A percentile compares a stretch with the other conserved stretches of the same genome.
Conservation (phyloP, 2,329 filamentous ascomycete genomes). For the Colletotrichum graminicola region DNA sequence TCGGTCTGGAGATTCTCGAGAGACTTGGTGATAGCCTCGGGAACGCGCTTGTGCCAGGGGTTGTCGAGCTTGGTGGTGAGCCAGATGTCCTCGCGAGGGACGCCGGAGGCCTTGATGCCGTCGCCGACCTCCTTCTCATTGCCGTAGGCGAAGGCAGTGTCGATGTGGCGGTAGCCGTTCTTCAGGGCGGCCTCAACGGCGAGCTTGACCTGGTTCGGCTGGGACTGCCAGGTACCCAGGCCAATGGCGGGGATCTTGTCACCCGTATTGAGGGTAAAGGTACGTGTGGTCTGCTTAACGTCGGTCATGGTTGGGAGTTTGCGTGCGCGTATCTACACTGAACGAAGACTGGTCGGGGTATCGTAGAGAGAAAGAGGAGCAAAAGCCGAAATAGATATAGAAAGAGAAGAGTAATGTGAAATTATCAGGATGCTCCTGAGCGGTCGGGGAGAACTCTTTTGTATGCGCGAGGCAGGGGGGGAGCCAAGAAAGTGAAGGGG, state of each 20-base stretch:
- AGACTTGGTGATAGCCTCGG: slow-evolving; percentile 70
- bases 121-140: slow-evolving; percentile 79
- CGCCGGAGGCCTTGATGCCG: slow-evolving; percentile 73
- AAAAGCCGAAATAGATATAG: background rate
- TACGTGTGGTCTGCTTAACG: slow-evolving; percentile 52
- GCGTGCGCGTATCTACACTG: background rate
- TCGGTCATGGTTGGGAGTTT: slow-evolving; percentile 29
- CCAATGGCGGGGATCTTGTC: slow-evolving; percentile 83
- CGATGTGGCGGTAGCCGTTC: slow-evolving; percentile 80
- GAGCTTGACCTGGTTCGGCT: slow-evolving; percentile 74
- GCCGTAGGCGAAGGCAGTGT: slow-evolving; percentile 81
- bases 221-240: slow-evolving; percentile 84
- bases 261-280: slow-evolving; percentile 80
- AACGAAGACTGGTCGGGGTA: slow-evolving; percentile 6
- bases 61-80: slow-evolving; percentile 88
- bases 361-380: slow-evolving; percentile 22
- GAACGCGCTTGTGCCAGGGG: slow-evolving; percentile 78
- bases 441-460: slow-evolving; percentile 29
- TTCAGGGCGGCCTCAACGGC: slow-evolving; percentile 79
- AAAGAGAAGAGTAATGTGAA: slow-evolving; percentile 10
- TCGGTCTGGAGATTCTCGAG: slow-evolving; percentile 71
- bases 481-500: background rate
- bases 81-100: slow-evolving; percentile 76
- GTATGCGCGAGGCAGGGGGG: slow-evolving; percentile 16
- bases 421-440: background rate